Conservation (phyloP, 371 early-diverging fungal genomes). For the Batrachochytrium dendrobatidis region DNA sequence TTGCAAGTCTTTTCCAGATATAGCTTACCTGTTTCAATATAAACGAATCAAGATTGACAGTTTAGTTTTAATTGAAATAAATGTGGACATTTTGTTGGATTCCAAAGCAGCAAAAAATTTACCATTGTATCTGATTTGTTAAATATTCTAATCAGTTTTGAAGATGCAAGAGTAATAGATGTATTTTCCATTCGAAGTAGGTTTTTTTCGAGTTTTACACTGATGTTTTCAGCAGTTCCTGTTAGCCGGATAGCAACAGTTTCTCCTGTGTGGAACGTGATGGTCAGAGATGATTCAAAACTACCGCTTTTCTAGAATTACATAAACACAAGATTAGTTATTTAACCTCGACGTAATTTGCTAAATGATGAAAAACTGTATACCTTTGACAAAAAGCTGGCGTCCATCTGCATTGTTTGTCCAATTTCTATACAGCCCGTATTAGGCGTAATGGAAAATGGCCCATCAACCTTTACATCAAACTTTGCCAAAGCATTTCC, state of each 20-base stretch:
- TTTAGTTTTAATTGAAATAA: no score
- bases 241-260: constrained; percentile 14
- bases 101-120: background rate
- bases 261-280: constrained; percentile 43
- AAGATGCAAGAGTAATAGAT: constrained; percentile 33
- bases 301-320: constrained; percentile 27
- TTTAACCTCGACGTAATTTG: constrained; percentile 13
- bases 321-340: background rate
- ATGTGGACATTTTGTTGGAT: background rate
- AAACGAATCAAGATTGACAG: background rate
- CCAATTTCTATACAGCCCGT: constrained; percentile 25
- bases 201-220: constrained; percentile 38
- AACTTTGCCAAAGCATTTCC: constrained; percentile 39
- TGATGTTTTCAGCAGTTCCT: constrained; percentile 37
- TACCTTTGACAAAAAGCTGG: constrained; percentile 29
- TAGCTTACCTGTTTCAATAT: constrained; percentile 24
- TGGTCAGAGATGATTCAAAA: constrained; percentile 18
- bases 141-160: constrained; percentile 29
- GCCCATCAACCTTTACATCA: constrained; percentile 16
- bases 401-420: constrained; percentile 37
- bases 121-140: constrained; percentile 44
- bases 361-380: background rate
- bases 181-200: constrained; percentile 37
- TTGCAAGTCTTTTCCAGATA: constrained; percentile 41
- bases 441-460: constrained; percentile 30